These are phyloP conservation scores for Cercospora sojina DNA, from an alignment of 2,329 filamentous ascomycete genomes.

Conservation along the genomic window DNA sequence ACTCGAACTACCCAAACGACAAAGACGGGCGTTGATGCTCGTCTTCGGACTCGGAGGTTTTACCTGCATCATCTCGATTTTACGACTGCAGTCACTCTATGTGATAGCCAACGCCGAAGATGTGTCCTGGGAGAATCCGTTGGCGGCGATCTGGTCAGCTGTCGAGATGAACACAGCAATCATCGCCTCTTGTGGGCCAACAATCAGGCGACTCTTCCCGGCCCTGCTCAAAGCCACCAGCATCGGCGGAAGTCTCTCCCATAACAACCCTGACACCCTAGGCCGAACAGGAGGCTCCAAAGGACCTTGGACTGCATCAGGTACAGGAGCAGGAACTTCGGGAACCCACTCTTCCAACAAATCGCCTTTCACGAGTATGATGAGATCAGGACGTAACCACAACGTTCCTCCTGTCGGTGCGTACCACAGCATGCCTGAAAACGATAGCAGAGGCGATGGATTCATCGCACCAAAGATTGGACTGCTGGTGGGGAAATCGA, in stretches of 20 bases:
- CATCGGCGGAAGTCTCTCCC: conserved; percentile 1
- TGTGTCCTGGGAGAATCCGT: conserved; percentile 35
- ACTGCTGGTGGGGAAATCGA: background rate
- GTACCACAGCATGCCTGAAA: background rate
- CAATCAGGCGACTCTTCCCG: conserved; percentile 41
- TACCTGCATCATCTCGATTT: conserved; percentile 37
- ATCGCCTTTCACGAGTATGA: background rate
- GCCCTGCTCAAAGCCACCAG: conserved; percentile 31
- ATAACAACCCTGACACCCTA: background rate
- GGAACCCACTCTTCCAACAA: conserved; percentile 2
- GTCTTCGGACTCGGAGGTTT: conserved; percentile 40
- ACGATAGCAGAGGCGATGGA: background rate
- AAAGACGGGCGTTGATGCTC: conserved; percentile 38
- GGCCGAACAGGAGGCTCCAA: background rate
- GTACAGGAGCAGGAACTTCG: background rate
- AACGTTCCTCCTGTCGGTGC: background rate
- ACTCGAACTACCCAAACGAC: conserved; percentile 37
- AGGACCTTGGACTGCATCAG: background rate
- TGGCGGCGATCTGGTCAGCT: conserved; percentile 39
- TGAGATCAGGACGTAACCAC: background rate
- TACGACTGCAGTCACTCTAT: conserved; percentile 35
- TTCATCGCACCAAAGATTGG: background rate
- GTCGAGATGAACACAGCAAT: conserved; percentile 41
- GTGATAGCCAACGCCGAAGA: conserved; percentile 29
- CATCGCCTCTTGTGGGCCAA: conserved; percentile 40